Evolutionary conservation across 2,329 filamentous ascomycete species (phyloP).

Genomic region (Sphaerulina musiva): DNA sequence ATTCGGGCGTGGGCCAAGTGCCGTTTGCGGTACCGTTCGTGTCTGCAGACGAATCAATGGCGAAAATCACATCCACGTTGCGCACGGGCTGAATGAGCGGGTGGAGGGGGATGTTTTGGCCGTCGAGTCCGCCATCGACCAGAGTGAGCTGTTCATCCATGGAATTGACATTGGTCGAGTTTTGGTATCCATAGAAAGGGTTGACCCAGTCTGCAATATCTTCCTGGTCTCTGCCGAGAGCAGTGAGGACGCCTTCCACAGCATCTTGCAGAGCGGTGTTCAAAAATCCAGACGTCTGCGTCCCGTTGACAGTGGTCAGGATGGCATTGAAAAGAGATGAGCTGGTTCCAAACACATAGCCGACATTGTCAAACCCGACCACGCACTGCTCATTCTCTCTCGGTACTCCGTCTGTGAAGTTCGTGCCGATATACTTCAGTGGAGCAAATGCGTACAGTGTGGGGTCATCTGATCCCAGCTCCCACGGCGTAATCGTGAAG

Average conservation of each 20-base stretch:
- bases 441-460: conserved; percentile 66
- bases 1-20: conserved; percentile 26
- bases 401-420: conserved; percentile 59
- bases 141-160: conserved; percentile 54
- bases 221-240: conserved; percentile 53
- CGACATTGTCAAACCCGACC: conserved; percentile 72
- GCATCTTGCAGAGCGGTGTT: conserved; percentile 42
- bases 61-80: conserved; percentile 71
- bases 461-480: conserved; percentile 71
- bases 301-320: conserved; percentile 56
- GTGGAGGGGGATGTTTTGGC: conserved; percentile 72
- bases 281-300: conserved; percentile 36
- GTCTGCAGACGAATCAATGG: conserved; percentile 71
- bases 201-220: conserved; percentile 77
- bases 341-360: conserved; percentile 79
- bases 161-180: conserved; percentile 53
- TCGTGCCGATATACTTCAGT: conserved; percentile 63
- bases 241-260: conserved; percentile 47
- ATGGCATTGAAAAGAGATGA: conserved; percentile 78
- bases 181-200: conserved; percentile 64
- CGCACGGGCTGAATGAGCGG: conserved; percentile 69
- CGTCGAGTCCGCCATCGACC: conserved; percentile 71
- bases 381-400: conserved; percentile 56
- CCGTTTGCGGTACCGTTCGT: conserved; percentile 47
- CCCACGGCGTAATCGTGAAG: conserved; percentile 72